Percentiles rank a stretch among this genome's conserved stretches.
Evolutionary conservation across 1,284 basidiomycete species (phyloP).

Genomic region (Vanrija humicola): DNA sequence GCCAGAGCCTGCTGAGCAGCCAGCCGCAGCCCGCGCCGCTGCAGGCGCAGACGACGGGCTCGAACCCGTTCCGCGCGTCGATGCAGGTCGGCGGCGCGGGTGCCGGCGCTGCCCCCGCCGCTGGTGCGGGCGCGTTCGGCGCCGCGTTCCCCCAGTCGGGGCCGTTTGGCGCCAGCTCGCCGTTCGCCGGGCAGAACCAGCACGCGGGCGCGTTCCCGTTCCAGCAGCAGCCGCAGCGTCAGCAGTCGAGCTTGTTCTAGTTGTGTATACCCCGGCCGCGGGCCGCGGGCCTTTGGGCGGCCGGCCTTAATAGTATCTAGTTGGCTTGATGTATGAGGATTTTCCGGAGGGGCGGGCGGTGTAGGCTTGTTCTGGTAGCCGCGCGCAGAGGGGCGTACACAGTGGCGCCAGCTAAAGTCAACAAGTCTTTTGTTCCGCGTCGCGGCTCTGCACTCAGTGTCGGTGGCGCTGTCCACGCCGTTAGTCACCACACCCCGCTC

Average conservation of each 20-base stretch:
- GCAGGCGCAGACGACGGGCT: conserved; percentile 13
- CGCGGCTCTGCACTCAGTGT: no score
- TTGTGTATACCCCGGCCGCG: no score
- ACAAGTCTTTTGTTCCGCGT: no score
- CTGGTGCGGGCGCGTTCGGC: neutral
- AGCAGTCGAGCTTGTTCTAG: conserved; percentile 6
- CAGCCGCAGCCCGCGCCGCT: conserved; percentile 5
- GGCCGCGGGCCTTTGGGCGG: no score
- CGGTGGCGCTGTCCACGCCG: no score
- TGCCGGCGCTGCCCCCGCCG: neutral
- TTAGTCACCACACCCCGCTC: no score
- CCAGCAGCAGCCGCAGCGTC: neutral
- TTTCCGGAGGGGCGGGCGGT: no score
- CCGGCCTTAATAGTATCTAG: no score
- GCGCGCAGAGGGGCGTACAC: no score
- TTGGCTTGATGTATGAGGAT: no score
- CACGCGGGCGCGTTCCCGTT: neutral
- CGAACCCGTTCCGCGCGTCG: conserved; percentile 42
- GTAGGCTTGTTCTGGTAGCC: no score
- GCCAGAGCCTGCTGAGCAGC: conserved; percentile 54
- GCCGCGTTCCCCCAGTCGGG: conserved; percentile 5
- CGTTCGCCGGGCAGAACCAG: conserved; percentile 33
- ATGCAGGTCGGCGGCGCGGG: neutral
- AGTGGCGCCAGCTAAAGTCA: no score
- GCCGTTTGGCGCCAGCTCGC: conserved; percentile 28